A percentile compares a stretch with the other conserved stretches of the same genome.
Evolutionary conservation across 164 flowering plant species (phyloP).

Genomic region (Chimonanthus praecox): DNA sequence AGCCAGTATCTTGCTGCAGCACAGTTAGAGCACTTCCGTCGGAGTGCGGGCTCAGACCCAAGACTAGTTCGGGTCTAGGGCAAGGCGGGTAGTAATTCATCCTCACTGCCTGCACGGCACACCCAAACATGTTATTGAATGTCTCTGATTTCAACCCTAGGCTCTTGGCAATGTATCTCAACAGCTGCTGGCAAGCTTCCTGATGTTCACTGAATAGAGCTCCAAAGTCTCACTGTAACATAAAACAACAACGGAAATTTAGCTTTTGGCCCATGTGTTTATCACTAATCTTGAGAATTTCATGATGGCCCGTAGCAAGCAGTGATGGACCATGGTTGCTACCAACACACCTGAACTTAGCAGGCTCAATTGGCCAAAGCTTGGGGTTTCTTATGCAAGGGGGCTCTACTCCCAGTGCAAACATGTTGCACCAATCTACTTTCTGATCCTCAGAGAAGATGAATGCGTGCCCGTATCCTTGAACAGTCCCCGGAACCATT

Average conservation of each 20-base stretch:
- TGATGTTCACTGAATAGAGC: constrained; percentile 48
- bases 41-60: constrained; percentile 89
- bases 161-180: constrained; percentile 53
- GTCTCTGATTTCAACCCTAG: constrained; percentile 40
- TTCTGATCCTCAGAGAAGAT: constrained; percentile 89
- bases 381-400: constrained; percentile 24
- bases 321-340: background rate
- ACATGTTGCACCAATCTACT: constrained; percentile 96
- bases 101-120: constrained; percentile 75
- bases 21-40: constrained; percentile 95
- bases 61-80: constrained; percentile 76
- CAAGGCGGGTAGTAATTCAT: constrained; percentile 97
- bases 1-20: constrained; percentile 59
- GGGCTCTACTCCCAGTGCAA: constrained; percentile 64
- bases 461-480: constrained; percentile 94
- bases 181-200: constrained; percentile 53
- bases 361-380: constrained; percentile 55
- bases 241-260: background rate
- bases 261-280: no score
- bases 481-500: constrained; percentile 79
- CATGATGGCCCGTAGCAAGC: no score
- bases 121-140: constrained; percentile 72
- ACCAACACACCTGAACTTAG: constrained; percentile 49
- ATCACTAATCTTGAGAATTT: no score
- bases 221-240: constrained; percentile 60